phyloP scores from a whole-genome alignment of 495 filamentous ascomycete species.

The Penicillium ochrochloron region DNA sequence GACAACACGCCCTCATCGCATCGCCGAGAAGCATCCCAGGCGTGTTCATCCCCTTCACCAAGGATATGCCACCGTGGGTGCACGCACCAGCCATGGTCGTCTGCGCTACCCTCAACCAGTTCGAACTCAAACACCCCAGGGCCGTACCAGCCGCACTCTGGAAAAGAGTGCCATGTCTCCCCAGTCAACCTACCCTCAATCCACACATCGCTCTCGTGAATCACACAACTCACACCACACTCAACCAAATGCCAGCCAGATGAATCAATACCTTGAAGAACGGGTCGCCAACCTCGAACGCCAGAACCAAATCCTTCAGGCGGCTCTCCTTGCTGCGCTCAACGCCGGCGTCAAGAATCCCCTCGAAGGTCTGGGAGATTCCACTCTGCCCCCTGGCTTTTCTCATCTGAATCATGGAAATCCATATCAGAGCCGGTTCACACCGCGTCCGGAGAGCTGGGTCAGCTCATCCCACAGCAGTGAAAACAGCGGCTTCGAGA shows the following conservation, averaged over 20 bases:
- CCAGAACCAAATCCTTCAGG: conserved; percentile 52
- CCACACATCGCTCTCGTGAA: conserved; percentile 29
- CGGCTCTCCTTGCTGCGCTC: conserved; percentile 48
- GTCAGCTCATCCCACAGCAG: conserved; percentile 37
- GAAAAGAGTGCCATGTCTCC: conserved; percentile 36
- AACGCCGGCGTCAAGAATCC: conserved; percentile 40
- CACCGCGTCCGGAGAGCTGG: conserved; percentile 42
- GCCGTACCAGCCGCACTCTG: conserved; percentile 23
- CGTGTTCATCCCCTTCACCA: conserved; percentile 16
- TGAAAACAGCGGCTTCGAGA: conserved; percentile 31
- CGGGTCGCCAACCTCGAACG: conserved; percentile 49
- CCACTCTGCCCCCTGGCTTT: conserved; percentile 25
- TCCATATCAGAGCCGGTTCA: conserved; percentile 23
- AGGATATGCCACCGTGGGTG: conserved; percentile 22
- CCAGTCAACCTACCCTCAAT: conserved; percentile 31
- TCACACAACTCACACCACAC: conserved; percentile 27
- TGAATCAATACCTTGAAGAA: conserved; percentile 36
- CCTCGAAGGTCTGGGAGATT: conserved; percentile 32
- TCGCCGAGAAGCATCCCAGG: conserved; percentile 13
- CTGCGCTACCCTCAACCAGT: conserved; percentile 15
- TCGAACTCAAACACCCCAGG: conserved; percentile 35
- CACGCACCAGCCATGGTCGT: conserved; percentile 16
- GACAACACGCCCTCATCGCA: conserved; percentile 15
- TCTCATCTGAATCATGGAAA: conserved; percentile 7
- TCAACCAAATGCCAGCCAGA: conserved; percentile 13